A percentile compares a stretch with the other conserved stretches of the same genome.
These are phyloP conservation scores for Arthrobotrys musiformis DNA, from an alignment of 2,329 filamentous ascomycete genomes.

Conservation along the genomic window DNA sequence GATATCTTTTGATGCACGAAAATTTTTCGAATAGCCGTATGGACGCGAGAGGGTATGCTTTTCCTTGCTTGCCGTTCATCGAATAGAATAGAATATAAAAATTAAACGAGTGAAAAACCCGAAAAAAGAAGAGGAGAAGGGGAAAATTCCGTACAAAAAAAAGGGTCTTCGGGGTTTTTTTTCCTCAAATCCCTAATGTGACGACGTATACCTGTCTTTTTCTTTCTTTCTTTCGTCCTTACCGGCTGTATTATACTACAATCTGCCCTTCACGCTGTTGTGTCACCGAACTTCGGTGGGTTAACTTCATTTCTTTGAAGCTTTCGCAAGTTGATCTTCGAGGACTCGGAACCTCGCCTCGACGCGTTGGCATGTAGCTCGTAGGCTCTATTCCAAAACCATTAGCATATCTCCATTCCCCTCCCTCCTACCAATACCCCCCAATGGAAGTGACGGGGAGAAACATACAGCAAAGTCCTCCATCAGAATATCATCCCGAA, in stretches of 20 bases:
- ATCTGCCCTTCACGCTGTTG: background rate
- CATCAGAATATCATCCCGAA: slow-evolving; percentile 54
- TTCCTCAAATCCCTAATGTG: background rate
- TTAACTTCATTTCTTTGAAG: slow-evolving; percentile 44
- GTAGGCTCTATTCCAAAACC: slow-evolving; percentile 18
- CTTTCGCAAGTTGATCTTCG: slow-evolving; percentile 50
- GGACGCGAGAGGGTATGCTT: slow-evolving; percentile 24
- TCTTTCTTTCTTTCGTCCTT: background rate
- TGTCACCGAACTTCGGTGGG: too few relatives aligned
- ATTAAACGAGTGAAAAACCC: background rate
- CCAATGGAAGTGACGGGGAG: background rate
- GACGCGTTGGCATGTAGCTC: slow-evolving; percentile 51
- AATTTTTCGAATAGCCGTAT: background rate
- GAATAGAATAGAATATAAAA: slow-evolving; percentile 11
- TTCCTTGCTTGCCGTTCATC: slow-evolving; percentile 5
- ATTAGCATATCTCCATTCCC: background rate
- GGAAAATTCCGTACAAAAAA: slow-evolving; percentile 29
- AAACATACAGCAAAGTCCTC: slow-evolving; percentile 53
- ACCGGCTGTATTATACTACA: background rate
- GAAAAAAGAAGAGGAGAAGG: background rate
- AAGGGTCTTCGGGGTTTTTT: too few relatives aligned
- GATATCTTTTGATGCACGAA: background rate
- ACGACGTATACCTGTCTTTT: background rate
- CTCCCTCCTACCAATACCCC: background rate
- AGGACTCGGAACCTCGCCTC: slow-evolving; percentile 50